These are phyloP conservation scores for Talaromyces rugulosus DNA, from an alignment of 2,329 filamentous ascomycete genomes.

Conservation along the genomic window DNA sequence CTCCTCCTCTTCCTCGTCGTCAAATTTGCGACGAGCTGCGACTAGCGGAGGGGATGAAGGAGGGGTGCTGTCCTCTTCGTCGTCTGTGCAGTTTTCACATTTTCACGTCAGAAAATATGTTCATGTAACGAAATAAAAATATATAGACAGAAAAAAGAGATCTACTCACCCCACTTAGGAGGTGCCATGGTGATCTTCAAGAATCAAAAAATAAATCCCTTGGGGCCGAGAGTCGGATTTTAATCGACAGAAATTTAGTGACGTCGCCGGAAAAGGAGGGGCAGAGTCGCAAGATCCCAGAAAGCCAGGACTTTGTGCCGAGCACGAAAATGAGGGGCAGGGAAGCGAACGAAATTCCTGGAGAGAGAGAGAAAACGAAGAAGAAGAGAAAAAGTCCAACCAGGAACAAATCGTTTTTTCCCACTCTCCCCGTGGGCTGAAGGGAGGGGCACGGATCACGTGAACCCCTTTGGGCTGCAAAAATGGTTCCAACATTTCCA, in stretches of 20 bases:
- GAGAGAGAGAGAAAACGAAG: background rate
- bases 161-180: constrained; percentile 47
- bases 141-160: constrained; percentile 11
- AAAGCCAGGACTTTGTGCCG: background rate
- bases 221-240: background rate
- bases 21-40: constrained; percentile 66
- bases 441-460: background rate
- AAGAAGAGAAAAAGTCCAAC: background rate
- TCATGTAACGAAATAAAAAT: background rate
- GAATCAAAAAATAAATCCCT: background rate
- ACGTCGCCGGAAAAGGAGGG: background rate
- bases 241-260: background rate
- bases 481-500: background rate
- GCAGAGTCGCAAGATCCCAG: background rate
- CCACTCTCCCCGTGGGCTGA: background rate
- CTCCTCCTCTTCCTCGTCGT: constrained; percentile 82
- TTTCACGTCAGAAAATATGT: background rate
- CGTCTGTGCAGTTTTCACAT: constrained; percentile 20
- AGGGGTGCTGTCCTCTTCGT: constrained; percentile 49
- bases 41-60: constrained; percentile 42
- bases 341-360: background rate
- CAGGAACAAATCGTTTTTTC: background rate
- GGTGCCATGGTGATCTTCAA: constrained; percentile 37
- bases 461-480: background rate
- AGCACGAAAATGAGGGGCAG: background rate